Conservation (phyloP, 2,329 filamentous ascomycete genomes). For the Microdochium paspali region DNA sequence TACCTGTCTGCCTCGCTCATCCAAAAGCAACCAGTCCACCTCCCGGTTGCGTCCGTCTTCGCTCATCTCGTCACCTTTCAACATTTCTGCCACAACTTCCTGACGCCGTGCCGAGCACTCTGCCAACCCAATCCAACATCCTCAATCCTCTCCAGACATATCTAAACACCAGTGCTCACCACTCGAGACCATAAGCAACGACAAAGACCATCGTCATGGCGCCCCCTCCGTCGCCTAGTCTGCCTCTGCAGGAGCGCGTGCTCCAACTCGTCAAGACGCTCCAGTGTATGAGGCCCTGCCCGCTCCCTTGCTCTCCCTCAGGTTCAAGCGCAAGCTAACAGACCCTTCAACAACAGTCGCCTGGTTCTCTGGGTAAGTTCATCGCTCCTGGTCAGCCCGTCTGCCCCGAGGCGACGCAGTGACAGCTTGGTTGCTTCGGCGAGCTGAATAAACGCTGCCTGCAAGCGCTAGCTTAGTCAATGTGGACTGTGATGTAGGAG, state of each 20-base stretch:
- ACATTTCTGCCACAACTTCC: background rate
- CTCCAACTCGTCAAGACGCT: conserved; percentile 76
- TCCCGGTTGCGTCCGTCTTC: background rate
- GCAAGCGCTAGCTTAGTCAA: too few relatives aligned
- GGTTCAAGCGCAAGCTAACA: background rate
- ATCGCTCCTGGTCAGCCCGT: background rate
- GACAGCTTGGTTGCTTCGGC: too few relatives aligned
- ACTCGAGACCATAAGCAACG: background rate
- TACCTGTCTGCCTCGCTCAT: too few relatives aligned
- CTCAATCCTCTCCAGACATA: background rate
- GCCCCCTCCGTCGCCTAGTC: conserved; percentile 60
- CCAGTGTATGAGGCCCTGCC: conserved; percentile 60
- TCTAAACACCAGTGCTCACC: background rate
- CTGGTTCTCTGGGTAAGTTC: conserved; percentile 72
- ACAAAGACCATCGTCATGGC: conserved; percentile 41
- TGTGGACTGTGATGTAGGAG: too few relatives aligned
- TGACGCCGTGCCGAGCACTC: background rate
- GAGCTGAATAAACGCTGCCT: too few relatives aligned
- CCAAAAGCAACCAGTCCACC: background rate
- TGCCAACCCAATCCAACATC: background rate
- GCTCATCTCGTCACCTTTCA: background rate
- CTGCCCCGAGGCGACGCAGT: background rate
- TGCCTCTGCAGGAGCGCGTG: conserved; percentile 67
- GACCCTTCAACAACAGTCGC: conserved; percentile 40
- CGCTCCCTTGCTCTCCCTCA: background rate